Base-by-base conservation (phyloP, 2,329 filamentous ascomycete species). In the Fusarium poae region DNA sequence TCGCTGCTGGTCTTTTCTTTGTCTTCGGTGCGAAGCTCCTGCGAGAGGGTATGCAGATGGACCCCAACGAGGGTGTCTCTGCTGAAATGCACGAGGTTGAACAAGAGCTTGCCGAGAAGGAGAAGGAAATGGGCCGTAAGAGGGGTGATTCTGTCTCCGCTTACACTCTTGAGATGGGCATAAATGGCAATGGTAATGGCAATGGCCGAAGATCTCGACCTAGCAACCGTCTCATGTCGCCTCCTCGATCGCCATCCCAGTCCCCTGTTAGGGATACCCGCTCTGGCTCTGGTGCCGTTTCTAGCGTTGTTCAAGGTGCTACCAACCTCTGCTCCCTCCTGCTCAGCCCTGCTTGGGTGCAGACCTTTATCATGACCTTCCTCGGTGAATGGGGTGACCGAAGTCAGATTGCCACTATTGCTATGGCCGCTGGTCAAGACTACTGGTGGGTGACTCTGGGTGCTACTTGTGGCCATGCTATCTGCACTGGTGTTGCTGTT, bases 361-460 rank as follows among this genome's bases (percentile, higher is more conserved):
- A 98, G 81, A 99, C 96, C 0, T 99, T 99, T 77, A 88, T 97
- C 73, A 99, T 99, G 96, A 99, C 96, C 3, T 99, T 99, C 82
- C 82, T 99, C 30, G 96, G 96, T 40, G 96, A 99, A 79, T 99
- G 96, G 96, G 96, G 96, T 59, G 96, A 99, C 76, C 89, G 96
- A 72, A 97, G 93, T 78, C 96, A 99, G 82, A 98, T 99, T 75
- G 96, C 96, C 23, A 99, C 96, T 0, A 97, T 99, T 77, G 96
- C 96, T 55, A 99, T 99, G 96, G 96, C 96, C 50, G 95, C 96
- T 34, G 96, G 96, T 21, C 93, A 97, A 79, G 96, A 99, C 78
- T 99, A 98, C 80, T 98, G 95, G 95, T 97, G 94, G 92, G 96
- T 99, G 35, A 97, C 94, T 6, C 84, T 94, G 46, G 96, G 96